Base-by-base conservation (phyloP, 2,329 filamentous ascomycete species). In the Penicillium sp. region DNA sequence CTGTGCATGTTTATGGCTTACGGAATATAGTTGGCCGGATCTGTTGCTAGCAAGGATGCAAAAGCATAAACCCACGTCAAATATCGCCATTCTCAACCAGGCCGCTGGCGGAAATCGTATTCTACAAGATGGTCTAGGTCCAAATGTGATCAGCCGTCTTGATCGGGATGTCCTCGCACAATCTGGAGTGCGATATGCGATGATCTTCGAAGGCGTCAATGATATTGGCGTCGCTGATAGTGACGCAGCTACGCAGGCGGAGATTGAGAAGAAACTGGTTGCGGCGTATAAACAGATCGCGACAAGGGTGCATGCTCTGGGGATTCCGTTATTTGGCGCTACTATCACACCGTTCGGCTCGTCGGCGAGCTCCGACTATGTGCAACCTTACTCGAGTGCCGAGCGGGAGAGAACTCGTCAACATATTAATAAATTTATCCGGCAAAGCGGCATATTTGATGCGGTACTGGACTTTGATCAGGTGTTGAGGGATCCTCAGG, bases 191-290 rank as follows among this genome's bases (percentile, higher is more conserved):
- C 77, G 77, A 61, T 88, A 86, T 64, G 82, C 82, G 22, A 79
- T 89, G 74, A 78, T 89, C 37, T 89, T 88, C 67, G 84, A 87
- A 69, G 86, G 86, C 20, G 85, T 89, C 29, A 88, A 89, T 65
- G 86, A 89, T 64, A 88, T 89, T 54, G 86, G 86, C 4, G 74
- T 70, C 2, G 80, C 78, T 0, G 72, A 73, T 2, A 64, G 79
- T 0, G 80, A 81, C 22, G 48, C 69, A 0, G 70, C 66, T 0
- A 72, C 76, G 0, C 84, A 86, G 62, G 59, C 62, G 3, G 65
- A 69, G 4, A 73, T 86, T 10, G 82, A 78, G 14, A 78, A 80
- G 50, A 64, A 72, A 3, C 72, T 89, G 3, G 81, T 84, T 35
- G 74, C 75, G n/a, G 83, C 83, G 0, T 89, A 83, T 65, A 71